Evolutionary conservation across 495 filamentous ascomycete species (phyloP).

Genomic region (Letharia columbiana): DNA sequence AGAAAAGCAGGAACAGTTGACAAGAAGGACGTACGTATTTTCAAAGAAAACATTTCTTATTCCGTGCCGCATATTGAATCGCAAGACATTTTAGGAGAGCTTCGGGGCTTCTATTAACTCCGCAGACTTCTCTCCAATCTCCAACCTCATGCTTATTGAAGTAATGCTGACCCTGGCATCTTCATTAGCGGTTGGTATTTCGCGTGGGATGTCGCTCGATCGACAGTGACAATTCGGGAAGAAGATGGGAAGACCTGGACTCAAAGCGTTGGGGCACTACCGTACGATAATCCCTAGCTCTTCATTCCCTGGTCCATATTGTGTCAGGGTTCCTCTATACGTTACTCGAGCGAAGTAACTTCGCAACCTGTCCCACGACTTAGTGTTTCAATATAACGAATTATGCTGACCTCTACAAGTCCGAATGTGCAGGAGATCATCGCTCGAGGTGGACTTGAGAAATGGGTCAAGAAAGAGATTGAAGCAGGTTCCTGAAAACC

Average conservation of each 20-base stretch:
- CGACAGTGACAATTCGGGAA: slow-evolving; percentile 61
- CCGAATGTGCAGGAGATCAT: slow-evolving; percentile 88
- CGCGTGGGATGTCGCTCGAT: slow-evolving; percentile 72
- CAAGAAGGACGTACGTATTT: slow-evolving; percentile 51
- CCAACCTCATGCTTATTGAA: no score
- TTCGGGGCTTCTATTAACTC: no score
- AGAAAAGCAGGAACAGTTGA: slow-evolving; percentile 47
- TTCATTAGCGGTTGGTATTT: slow-evolving; percentile 61
- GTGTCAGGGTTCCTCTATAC: no score
- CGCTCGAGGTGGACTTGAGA: slow-evolving; percentile 68
- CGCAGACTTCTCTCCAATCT: no score
- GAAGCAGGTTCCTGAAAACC: background rate
- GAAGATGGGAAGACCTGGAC: slow-evolving; percentile 60
- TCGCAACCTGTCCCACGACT: no score
- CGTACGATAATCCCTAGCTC: slow-evolving; percentile 26
- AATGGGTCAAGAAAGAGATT: slow-evolving; percentile 73
- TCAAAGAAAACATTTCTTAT: no score
- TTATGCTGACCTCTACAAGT: background rate
- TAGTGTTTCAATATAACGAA: no score
- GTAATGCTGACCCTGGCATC: no score
- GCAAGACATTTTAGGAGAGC: no score
- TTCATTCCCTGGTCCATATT: background rate
- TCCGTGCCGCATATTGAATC: no score
- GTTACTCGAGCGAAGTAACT: no score
- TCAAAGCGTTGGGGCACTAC: slow-evolving; percentile 74